phyloP scores from a whole-genome alignment of 108 stramenopile genomes.

The Fragilariopsis cylindrus region DNA sequence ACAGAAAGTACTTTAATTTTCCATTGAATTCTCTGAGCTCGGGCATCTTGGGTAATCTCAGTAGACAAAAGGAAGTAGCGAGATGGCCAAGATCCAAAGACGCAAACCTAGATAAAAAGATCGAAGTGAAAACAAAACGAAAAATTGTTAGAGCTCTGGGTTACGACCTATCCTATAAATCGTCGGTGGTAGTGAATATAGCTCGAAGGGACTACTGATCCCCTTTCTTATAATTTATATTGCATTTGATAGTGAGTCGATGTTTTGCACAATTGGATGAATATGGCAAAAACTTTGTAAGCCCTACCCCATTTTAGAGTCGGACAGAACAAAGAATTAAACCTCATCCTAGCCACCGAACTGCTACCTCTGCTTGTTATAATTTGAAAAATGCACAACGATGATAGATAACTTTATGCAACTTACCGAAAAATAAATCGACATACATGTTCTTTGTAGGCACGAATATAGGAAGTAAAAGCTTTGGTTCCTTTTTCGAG shows the following conservation, averaged over 20 bases:
- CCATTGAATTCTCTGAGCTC: constrained; percentile 83
- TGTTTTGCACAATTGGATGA: constrained; percentile 19
- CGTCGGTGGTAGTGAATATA: constrained; percentile 54
- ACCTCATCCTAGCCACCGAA: constrained; percentile 19
- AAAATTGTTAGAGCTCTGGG: constrained; percentile 68
- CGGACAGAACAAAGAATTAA: not conserved
- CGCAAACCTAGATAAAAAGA: constrained; percentile 64
- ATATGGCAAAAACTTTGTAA: not conserved
- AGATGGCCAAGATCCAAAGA: constrained; percentile 88
- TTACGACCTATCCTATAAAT: constrained; percentile 46
- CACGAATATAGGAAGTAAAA: constrained; percentile 91
- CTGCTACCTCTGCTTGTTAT: constrained; percentile 25
- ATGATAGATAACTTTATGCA: not conserved
- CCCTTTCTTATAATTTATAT: constrained; percentile 36
- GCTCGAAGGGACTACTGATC: constrained; percentile 67
- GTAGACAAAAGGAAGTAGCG: constrained; percentile 89
- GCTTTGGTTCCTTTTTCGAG: constrained; percentile 97
- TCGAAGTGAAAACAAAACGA: constrained; percentile 6
- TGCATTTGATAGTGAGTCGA: constrained; percentile 35
- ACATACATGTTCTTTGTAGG: constrained; percentile 95
- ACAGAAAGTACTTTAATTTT: constrained; percentile 59
- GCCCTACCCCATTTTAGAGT: constrained; percentile 41
- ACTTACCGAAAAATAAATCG: constrained; percentile 88
- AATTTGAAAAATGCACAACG: not conserved
- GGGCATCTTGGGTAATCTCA: constrained; percentile 97